Base-by-base conservation (phyloP, 192 early-diverging fungal genomes). In the Podila minutissima region DNA sequence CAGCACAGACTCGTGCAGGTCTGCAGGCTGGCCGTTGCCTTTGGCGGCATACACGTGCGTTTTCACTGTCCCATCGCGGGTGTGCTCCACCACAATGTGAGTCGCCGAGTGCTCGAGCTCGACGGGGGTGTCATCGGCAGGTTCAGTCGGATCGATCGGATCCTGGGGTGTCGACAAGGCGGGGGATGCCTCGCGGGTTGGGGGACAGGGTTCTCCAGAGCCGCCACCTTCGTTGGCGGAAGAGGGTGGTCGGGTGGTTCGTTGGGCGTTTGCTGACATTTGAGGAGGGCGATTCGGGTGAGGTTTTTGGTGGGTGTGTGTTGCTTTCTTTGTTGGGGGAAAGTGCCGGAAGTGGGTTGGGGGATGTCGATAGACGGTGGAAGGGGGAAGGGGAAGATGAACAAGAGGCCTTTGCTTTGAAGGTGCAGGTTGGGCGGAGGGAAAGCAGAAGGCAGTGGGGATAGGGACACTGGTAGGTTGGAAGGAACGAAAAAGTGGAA, bases 61-160 rank as follows among this genome's bases (percentile, higher is more conserved):
- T 49, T 61, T 66, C 51, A 79, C 75, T 17, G 70, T 72, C 20
- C 75, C 75, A 7, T 69, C 53, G 24, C 31, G 64, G 49, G 29
- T 33, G 26, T 79, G 75, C 49, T 79, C 75, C 3, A 79, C 70
- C 3, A 79, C 75, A 19, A 79, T 68, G 37, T 79, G 75, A 6
- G 75, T 79, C 31, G 75, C 55, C 9, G 60, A 67, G 26, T 71
- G 53, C 5, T 26, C 53, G 24, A 26, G 53, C 20, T 55, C 53
- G 24, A 24, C 53, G n/a, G 53, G 4, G n/a, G 9, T 26, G 53
- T n/a, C 50, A 53, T 22, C n/a, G 20, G 4, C 50, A 5, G 50
- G 5, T 1, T 22, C n/a, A n/a, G 50, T 19, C 6, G 53, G 22
- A 24, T 55, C 53, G 24, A 37, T 37, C 35, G 24, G n/a, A 55